Evolutionary conservation across 768 basidiomycete genomes (phyloP).

Genomic region (Lentinula boryana): DNA sequence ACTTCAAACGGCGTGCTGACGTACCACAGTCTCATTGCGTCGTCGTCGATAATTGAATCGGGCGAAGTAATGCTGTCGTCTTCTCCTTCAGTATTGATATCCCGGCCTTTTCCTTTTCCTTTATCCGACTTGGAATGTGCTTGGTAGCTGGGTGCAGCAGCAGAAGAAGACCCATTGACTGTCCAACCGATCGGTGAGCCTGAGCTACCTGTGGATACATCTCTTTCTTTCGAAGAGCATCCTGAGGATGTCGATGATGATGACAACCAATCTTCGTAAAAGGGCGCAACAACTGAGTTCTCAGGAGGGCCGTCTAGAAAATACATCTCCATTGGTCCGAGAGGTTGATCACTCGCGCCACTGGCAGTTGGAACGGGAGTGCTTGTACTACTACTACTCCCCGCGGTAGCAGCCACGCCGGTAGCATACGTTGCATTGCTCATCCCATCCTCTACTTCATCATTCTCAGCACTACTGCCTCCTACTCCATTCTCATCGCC

Average conservation of each 20-base stretch:
- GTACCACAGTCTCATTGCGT: constrained; percentile 66
- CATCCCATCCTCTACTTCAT: background rate
- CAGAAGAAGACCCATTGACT: background rate
- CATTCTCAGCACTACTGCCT: background rate
- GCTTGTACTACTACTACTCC: background rate
- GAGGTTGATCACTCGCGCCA: background rate
- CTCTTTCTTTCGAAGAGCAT: background rate
- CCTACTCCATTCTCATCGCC: background rate
- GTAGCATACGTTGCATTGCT: background rate
- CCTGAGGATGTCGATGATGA: background rate
- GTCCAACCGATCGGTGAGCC: background rate
- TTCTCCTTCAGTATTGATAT: background rate
- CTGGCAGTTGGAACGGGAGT: background rate
- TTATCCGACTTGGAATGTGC: constrained; percentile 1
- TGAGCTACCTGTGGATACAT: background rate
- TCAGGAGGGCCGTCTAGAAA: constrained; percentile 5
- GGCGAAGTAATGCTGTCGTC: background rate
- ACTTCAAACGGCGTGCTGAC: constrained; percentile 68
- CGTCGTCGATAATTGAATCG: constrained; percentile 10
- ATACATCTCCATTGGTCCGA: constrained; percentile 3
- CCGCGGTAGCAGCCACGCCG: background rate
- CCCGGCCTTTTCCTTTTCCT: constrained; percentile 12
- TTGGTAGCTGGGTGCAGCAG: too few species aligned
- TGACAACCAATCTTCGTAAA: background rate
- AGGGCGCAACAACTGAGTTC: background rate